Conservation (phyloP, 129 eudicot genomes). For the Calendula officinalis region DNA sequence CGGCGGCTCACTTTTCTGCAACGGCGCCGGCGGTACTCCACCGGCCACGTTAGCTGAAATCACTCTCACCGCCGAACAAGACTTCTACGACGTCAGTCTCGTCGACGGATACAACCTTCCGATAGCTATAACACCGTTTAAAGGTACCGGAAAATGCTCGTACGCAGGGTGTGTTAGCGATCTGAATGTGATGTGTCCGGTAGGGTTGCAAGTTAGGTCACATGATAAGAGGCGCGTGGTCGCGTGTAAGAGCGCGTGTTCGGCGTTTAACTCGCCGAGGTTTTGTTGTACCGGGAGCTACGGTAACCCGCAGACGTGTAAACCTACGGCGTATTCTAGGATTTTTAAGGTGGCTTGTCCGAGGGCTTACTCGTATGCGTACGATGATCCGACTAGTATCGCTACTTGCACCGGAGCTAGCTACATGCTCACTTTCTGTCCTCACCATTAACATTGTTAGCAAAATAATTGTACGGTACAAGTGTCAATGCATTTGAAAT, state of each 20-base stretch:
- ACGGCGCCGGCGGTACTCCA: conserved; percentile 83
- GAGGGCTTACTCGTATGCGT: conserved; percentile 89
- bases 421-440: conserved; percentile 82
- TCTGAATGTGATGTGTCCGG: conserved; percentile 86
- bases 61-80: conserved; percentile 79
- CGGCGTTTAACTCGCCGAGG: conserved; percentile 84
- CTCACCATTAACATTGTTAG: conserved; percentile 50
- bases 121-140: conserved; percentile 63
- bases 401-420: conserved; percentile 89
- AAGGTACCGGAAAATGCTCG: conserved; percentile 71
- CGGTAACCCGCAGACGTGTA: conserved; percentile 80
- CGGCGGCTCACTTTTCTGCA: conserved; percentile 80
- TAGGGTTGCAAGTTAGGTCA: conserved; percentile 84
- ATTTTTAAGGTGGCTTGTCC: conserved; percentile 96
- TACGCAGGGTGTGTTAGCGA: conserved; percentile 89
- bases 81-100: conserved; percentile 87
- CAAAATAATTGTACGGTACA: background rate
- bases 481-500: background rate
- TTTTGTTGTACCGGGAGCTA: conserved; percentile 87
- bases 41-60: conserved; percentile 93
- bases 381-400: conserved; percentile 95
- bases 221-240: conserved; percentile 64
- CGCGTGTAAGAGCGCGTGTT: conserved; percentile 96
- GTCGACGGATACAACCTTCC: conserved; percentile 96
- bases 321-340: conserved; percentile 92